Base-by-base conservation (phyloP, 225 moss, liverwort and hornwort species). In the Anthoceros angustus region DNA sequence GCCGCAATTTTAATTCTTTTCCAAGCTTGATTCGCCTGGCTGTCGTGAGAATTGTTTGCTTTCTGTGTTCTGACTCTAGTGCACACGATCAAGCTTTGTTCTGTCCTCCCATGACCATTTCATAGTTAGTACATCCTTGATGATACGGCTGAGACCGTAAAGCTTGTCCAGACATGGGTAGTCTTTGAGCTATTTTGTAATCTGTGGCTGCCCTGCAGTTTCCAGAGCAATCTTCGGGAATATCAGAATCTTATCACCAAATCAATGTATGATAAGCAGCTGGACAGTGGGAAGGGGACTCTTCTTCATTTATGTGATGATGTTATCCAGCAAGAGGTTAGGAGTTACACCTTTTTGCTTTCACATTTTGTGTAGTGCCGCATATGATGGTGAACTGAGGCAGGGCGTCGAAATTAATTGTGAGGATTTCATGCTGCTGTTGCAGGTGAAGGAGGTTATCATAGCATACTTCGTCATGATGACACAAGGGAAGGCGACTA, bases 321-420 rank as follows among this genome's bases (percentile, higher is more conserved):
- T 70, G 84, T 84, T 25, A 82, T 84, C 67, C 84, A 84, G 71
- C 84, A 84, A 81, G 84, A 84, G 84, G 84, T 84, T 41, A 41
- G 66, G 12, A 23, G 16, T 63, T 23, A 23, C 14, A 12, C 5
- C 38, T 4, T 63, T 15, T 3, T 12, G 12, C 11, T 11, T 12
- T 7, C 4, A 12, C 3, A 12, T 39, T 63, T 12, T 63, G 39
- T 64, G 12, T 4, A 64, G 18, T 8, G n/a, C 25, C 12, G 8
- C 8, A 64, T 64, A 26, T n/a, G 39, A 23, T 15, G 48, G 63
- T 55, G 1, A 18, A 5, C 7, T 12, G 2, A 18, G 18, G 46
- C 55, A 15, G 23, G n/a, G 23, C n/a, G 0, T 55, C 1, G 16
- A 9, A 5, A 9, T 23, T 55, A 55, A 8, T 20, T 20, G 55